These are phyloP conservation scores for Ophiostoma ips DNA, from an alignment of 2,329 filamentous ascomycete genomes.

Conservation along the genomic window DNA sequence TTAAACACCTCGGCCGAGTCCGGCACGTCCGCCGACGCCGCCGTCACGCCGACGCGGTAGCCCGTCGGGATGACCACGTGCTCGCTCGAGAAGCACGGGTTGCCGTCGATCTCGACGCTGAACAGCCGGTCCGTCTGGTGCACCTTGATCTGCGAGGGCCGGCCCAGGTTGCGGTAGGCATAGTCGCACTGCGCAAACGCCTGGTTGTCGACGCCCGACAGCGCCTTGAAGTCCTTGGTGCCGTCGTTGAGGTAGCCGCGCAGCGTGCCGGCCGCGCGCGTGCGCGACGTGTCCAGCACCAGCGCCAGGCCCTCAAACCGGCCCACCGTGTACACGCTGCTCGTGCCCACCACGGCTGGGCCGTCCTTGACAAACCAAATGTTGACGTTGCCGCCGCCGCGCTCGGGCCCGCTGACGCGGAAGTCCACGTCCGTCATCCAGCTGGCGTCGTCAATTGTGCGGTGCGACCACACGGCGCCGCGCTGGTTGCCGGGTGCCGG, in stretches of 20 bases:
- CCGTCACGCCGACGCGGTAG: constrained; percentile 77
- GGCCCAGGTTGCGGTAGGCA: constrained; percentile 79
- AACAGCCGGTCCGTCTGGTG: constrained; percentile 50
- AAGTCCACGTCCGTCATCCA: constrained; percentile 84
- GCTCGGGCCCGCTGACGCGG: constrained; percentile 70
- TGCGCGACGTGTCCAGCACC: constrained; percentile 72
- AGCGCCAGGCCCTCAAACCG: constrained; percentile 85
- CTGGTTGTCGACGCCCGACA: constrained; percentile 69
- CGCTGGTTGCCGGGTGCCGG: constrained; percentile 74
- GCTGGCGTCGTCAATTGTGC: constrained; percentile 44
- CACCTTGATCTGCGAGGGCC: constrained; percentile 66
- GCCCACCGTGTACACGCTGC: constrained; percentile 71
- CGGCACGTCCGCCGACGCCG: constrained; percentile 76
- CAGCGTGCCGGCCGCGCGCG: constrained; percentile 56
- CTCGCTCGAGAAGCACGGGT: constrained; percentile 68
- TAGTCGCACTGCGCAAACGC: constrained; percentile 91
- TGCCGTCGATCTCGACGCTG: constrained; percentile 67
- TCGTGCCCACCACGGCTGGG: constrained; percentile 47
- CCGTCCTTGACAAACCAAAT: constrained; percentile 77
- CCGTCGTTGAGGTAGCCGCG: constrained; percentile 93
- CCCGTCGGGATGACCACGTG: constrained; percentile 66
- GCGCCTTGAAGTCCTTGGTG: constrained; percentile 59
- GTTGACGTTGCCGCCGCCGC: constrained; percentile 78
- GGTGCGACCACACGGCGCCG: constrained; percentile 68
- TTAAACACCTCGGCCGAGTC: constrained; percentile 94